Conservation (phyloP, 768 basidiomycete species). For the Leccinum imitatum region DNA sequence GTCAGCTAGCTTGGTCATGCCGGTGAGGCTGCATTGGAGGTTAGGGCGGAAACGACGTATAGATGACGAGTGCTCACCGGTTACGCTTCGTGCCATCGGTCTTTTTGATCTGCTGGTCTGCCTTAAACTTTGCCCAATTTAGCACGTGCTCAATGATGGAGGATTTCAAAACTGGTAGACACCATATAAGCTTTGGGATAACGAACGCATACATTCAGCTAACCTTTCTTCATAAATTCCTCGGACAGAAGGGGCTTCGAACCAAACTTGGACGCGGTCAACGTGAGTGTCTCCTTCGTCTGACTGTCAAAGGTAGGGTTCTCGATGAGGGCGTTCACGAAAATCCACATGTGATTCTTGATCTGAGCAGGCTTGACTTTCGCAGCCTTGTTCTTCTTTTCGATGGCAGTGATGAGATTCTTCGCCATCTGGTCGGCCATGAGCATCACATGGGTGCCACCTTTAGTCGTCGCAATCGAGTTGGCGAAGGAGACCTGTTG, state of each 20-base stretch:
- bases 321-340: slow-evolving; percentile 93
- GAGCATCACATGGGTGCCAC: slow-evolving; percentile 87
- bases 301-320: slow-evolving; percentile 99
- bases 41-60: slow-evolving; percentile 6
- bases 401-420: slow-evolving; percentile 72
- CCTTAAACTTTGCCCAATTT: slow-evolving; percentile 96
- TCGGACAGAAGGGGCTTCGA: slow-evolving; percentile 82
- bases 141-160: slow-evolving; percentile 89
- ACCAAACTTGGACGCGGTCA: slow-evolving; percentile 86
- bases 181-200: slow-evolving; percentile 3
- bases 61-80: slow-evolving; percentile 47
- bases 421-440: slow-evolving; percentile 91
- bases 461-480: slow-evolving; percentile 94
- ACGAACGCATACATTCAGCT: slow-evolving; percentile 12
- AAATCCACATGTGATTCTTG: slow-evolving; percentile 98
- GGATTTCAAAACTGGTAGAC: slow-evolving; percentile 72
- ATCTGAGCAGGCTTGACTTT: slow-evolving; percentile 90
- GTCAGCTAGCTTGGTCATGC: slow-evolving; percentile 91
- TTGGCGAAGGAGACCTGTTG: slow-evolving; percentile 98
- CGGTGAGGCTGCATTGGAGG: slow-evolving; percentile 61
- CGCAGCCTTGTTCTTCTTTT: slow-evolving; percentile 98
- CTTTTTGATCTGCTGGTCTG: slow-evolving; percentile 94
- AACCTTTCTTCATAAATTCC: slow-evolving; percentile 96
- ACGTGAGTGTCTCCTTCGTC: slow-evolving; percentile 93
- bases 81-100: slow-evolving; percentile 90